These are phyloP conservation scores for Ophiostoma himal-ulmi DNA, from an alignment of 2,329 filamentous ascomycete genomes.

Conservation along the genomic window DNA sequence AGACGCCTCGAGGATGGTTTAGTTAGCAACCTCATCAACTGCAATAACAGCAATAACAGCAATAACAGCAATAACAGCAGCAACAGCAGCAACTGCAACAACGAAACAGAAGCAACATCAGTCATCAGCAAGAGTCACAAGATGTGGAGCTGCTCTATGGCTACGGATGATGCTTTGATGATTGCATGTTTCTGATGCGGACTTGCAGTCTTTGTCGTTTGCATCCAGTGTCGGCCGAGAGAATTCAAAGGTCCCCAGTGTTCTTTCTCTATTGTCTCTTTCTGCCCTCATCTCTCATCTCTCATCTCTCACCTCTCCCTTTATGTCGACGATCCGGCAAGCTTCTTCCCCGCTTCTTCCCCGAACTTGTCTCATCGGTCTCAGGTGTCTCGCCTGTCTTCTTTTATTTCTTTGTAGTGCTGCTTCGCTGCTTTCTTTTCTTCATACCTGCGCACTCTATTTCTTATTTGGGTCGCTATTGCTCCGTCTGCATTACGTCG, in stretches of 20 bases:
- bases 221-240: neutral
- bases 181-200: conserved; percentile 4
- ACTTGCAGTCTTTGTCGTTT: neutral
- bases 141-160: too few species aligned
- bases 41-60: too few species aligned
- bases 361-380: neutral
- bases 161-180: too few species aligned
- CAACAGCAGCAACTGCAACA: too few species aligned
- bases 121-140: too few species aligned
- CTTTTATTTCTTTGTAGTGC: neutral
- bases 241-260: too few species aligned
- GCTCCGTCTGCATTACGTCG: conserved; percentile 1
- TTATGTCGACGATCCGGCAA: neutral
- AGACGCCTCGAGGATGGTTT: too few species aligned
- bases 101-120: too few species aligned
- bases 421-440: neutral
- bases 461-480: neutral
- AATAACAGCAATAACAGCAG: too few species aligned
- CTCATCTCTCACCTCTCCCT: neutral
- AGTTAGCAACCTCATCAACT: too few species aligned
- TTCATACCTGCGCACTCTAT: neutral
- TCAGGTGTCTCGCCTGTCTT: neutral
- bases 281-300: neutral
- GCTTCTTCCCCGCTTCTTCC: conserved; percentile 1
- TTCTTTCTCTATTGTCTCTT: neutral